Evolutionary conservation across 345 rosid species (phyloP).

Genomic region (Dipteronia dyeriana): DNA sequence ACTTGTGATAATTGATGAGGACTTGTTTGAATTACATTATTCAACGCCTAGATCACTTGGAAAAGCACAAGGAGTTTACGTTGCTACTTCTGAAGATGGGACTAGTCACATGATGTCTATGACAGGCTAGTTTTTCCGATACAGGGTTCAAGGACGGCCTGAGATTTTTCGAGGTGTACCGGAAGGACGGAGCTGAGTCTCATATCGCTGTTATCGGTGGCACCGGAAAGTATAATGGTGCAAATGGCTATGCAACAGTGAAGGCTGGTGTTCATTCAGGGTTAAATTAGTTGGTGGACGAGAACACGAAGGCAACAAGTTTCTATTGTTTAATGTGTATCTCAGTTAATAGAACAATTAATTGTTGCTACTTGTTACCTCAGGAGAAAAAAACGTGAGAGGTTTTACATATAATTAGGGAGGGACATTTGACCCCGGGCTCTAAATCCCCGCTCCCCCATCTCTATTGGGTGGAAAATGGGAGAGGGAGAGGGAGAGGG

Average conservation of each 20-base stretch:
- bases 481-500: too few species aligned
- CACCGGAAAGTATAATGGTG: conserved; percentile 40
- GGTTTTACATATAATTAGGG: too few species aligned
- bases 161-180: conserved; percentile 50
- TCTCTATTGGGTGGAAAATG: too few species aligned
- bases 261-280: conserved; percentile 23
- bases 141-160: conserved; percentile 35
- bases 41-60: conserved; percentile 27
- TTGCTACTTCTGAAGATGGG: conserved; percentile 50
- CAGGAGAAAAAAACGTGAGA: too few species aligned
- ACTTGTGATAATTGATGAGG: conserved; percentile 37
- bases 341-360: conserved; percentile 24
- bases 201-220: conserved; percentile 62
- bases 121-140: conserved; percentile 30
- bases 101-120: conserved; percentile 57
- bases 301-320: conserved; percentile 11
- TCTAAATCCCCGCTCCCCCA: too few species aligned
- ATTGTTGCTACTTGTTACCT: too few species aligned
- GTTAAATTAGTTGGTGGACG: background rate
- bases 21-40: conserved; percentile 24
- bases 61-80: conserved; percentile 50
- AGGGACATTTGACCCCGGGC: too few species aligned
- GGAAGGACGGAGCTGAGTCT: conserved; percentile 38
- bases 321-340: conserved; percentile 41
- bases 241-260: conserved; percentile 57